These are phyloP conservation scores for Leccinum fallax DNA, from an alignment of 1,284 basidiomycete species.

Conservation along the genomic window DNA sequence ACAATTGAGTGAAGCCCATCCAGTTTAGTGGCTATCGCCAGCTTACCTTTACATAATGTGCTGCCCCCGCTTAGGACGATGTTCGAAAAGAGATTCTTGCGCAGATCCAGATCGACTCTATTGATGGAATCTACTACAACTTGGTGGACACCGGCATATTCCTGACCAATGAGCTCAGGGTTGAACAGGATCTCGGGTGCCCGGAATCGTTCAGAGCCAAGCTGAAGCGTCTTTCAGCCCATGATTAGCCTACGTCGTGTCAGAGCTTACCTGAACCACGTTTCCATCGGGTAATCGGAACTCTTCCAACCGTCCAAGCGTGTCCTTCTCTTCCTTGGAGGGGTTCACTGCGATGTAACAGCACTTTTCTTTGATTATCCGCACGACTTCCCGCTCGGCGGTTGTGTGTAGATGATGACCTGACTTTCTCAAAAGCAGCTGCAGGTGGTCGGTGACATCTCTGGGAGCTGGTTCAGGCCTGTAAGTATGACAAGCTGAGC, in stretches of 20 bases:
- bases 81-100: constrained; percentile 95
- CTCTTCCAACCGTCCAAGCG: constrained; percentile 76
- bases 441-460: constrained; percentile 96
- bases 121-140: constrained; percentile 90
- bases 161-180: constrained; percentile 94
- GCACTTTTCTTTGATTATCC: constrained; percentile 98
- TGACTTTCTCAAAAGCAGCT: constrained; percentile 90
- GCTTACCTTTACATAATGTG: constrained; percentile 86
- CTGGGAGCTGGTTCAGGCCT: constrained; percentile 43
- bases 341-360: constrained; percentile 95
- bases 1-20: constrained; percentile 6
- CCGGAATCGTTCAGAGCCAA: constrained; percentile 94
- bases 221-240: constrained; percentile 46
- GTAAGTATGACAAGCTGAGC: constrained; percentile 6
- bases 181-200: constrained; percentile 99
- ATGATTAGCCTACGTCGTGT: background rate
- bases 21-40: constrained; percentile 6
- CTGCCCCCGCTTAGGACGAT: constrained; percentile 97
- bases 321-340: constrained; percentile 94
- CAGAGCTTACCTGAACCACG: constrained; percentile 73
- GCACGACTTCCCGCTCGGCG: constrained; percentile 95
- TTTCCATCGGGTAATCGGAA: constrained; percentile 97
- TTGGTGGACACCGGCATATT: constrained; percentile 97
- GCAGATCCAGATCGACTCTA: constrained; percentile 85
- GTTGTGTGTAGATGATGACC: constrained; percentile 97